phyloP scores from a whole-genome alignment of 768 basidiomycete species.

The Tylopilus vinaceipallidus region DNA sequence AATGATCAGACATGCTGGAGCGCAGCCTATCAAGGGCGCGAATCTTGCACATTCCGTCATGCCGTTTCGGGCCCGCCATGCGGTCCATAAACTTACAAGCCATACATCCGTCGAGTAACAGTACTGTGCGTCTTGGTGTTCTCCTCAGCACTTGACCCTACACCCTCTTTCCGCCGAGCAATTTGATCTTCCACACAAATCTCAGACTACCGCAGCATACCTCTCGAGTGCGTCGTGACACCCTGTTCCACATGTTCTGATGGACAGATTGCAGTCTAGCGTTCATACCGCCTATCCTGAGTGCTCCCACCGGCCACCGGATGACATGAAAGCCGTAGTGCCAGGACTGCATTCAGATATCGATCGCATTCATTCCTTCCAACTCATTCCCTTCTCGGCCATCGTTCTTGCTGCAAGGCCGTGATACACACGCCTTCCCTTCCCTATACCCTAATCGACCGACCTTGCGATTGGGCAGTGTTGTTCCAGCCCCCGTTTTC shows the following conservation, averaged over 20 bases:
- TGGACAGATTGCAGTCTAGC: neutral
- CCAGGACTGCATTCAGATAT: constrained; percentile 3
- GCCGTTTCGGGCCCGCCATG: neutral
- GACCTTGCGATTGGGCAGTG: neutral
- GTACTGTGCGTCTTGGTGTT: neutral
- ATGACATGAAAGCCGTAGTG: constrained; percentile 3
- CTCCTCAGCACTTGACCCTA: neutral
- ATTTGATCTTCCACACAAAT: constrained; percentile 4
- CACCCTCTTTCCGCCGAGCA: constrained; percentile 4
- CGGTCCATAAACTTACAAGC: neutral
- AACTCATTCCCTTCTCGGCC: neutral
- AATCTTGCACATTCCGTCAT: constrained; percentile 9
- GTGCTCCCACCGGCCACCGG: constrained; percentile 5
- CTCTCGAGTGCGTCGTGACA: neutral
- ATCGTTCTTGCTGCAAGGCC: neutral
- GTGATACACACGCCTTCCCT: neutral
- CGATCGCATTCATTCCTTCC: neutral
- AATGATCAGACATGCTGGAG: neutral
- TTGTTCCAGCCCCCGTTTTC: neutral
- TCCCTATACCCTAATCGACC: neutral
- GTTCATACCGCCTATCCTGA: constrained; percentile 16
- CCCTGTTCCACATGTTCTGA: constrained; percentile 16
- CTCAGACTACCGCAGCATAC: no score
- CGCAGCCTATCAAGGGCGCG: constrained; percentile 2
- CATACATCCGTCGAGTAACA: neutral